Evolutionary conservation across 345 rosid genomes (phyloP), one percentile per base, ranked within the genome.

Genomic region (Syzygium aromaticum): DNA sequence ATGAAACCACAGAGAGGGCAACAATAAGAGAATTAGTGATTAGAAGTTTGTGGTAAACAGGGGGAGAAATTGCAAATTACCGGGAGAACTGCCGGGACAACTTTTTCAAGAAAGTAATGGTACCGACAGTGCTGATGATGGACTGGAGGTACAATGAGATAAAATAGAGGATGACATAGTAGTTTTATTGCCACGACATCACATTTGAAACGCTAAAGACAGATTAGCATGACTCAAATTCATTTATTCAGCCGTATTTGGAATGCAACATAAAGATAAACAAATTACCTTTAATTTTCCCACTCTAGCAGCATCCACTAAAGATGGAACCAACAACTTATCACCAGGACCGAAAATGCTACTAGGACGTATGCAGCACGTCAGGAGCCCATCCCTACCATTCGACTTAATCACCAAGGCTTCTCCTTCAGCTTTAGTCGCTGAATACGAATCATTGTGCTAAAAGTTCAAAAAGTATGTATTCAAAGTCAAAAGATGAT

Each of bases 341-440:
- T 97, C 99, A 85, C 99, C 99, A 51, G 99, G 99, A 73, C 99
- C 99, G 88, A 97, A 97, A 87, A 97, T 95, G 85, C 97, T 88
- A 86, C 99, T 97, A 19, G 99, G 99, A 56, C 99, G 98, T 86
- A 97, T 92, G 86, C 97, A 93, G 92, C 99, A 97, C 43, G 99
- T 97, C 53, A 97, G 91, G 40, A 97, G 96, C 85, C 99, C 99
- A 73, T 91, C 90, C 49, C 84, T 89, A 84, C 97, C 96, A 88
- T 96, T 95, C 4, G 99, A 94, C 89, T 94, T 94, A 53, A 96
- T 84, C 28, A 96, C 86, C 86, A 94, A 89, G 86, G 93, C 93
- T 93, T 97, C 99, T 21, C 93, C 99, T 92, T 95, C 96, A 88
- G 99, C 93, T 92, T 97, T 97, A 73, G 99, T 97, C 7, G 96